Conservation (phyloP, 2,329 filamentous ascomycete genomes). For the Colletotrichum tropicale region DNA sequence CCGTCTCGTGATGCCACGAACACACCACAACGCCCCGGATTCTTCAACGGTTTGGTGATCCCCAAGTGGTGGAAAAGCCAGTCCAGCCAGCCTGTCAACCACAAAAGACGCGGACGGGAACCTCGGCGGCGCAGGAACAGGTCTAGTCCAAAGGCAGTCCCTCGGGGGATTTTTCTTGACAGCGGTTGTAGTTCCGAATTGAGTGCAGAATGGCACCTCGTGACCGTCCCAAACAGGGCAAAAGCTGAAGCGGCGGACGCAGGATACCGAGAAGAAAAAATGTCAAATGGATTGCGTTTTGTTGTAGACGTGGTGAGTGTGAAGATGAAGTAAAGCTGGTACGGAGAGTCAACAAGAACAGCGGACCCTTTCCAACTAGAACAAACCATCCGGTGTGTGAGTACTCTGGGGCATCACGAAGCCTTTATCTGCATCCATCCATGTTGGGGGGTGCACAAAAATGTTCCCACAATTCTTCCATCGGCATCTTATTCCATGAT, state of each 20-base stretch:
- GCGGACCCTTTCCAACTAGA: not conserved
- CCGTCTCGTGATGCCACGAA: not conserved
- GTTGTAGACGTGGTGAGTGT: not conserved
- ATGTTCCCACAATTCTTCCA: conserved; percentile 1
- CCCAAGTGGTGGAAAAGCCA: conserved; percentile 1
- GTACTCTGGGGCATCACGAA: conserved; percentile 14
- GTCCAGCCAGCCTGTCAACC: not conserved
- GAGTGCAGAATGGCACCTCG: conserved; percentile 13
- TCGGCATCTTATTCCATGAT: conserved; percentile 1
- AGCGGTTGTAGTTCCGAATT: not conserved
- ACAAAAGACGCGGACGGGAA: not conserved
- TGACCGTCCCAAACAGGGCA: conserved; percentile 9
- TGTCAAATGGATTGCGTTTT: not conserved
- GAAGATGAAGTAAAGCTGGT: not conserved
- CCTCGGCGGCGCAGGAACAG: not conserved
- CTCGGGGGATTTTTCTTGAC: not conserved
- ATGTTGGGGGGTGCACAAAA: not conserved
- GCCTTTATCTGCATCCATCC: conserved; percentile 11
- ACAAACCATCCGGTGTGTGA: not conserved
- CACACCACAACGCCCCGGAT: not conserved
- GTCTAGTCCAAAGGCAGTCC: not conserved
- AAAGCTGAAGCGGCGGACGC: not conserved
- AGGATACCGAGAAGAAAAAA: not conserved
- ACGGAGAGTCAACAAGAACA: not conserved
- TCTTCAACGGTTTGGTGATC: not conserved